Evolutionary conservation across 2,329 filamentous ascomycete genomes (phyloP).

Genomic region (Thyridium curvatum): DNA sequence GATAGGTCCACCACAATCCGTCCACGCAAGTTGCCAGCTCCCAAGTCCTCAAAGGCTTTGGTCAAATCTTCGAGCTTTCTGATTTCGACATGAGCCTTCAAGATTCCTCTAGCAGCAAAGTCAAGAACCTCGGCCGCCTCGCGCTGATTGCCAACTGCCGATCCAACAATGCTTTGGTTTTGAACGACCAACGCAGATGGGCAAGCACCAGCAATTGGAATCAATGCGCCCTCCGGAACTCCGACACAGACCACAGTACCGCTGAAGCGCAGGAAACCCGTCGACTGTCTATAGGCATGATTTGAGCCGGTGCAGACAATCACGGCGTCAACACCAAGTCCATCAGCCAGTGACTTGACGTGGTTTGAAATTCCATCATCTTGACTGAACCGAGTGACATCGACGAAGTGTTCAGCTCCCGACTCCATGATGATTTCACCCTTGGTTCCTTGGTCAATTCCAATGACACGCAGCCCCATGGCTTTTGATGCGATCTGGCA

Average conservation of each 20-base stretch:
- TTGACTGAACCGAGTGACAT: conserved; percentile 55
- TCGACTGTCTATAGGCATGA: too few relatives aligned
- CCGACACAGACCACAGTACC: conserved; percentile 46
- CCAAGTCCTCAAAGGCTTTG: too few relatives aligned
- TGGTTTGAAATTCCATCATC: conserved; percentile 31
- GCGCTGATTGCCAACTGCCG: too few relatives aligned
- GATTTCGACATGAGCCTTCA: too few relatives aligned
- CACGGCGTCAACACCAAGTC: conserved; percentile 54
- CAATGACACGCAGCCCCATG: conserved; percentile 40
- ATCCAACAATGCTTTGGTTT: too few relatives aligned
- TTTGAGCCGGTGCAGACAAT: conserved; percentile 49
- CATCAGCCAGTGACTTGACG: conserved; percentile 49
- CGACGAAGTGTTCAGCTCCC: conserved; percentile 62
- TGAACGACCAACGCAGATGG: too few relatives aligned
- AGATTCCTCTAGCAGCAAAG: too few relatives aligned
- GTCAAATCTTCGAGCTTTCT: too few relatives aligned
- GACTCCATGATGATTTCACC: conserved; percentile 47
- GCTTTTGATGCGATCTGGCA: conserved; percentile 49
- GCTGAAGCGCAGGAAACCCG: conserved; percentile 38
- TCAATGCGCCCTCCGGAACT: conserved; percentile 36
- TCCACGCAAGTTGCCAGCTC: too few relatives aligned
- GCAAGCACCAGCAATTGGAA: conserved; percentile 35
- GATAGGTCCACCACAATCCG: too few relatives aligned
- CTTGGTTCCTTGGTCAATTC: conserved; percentile 59
- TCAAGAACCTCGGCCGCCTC: too few relatives aligned